Conservation (phyloP, 345 rosid genomes). For the Streptanthus diversifolius region DNA sequence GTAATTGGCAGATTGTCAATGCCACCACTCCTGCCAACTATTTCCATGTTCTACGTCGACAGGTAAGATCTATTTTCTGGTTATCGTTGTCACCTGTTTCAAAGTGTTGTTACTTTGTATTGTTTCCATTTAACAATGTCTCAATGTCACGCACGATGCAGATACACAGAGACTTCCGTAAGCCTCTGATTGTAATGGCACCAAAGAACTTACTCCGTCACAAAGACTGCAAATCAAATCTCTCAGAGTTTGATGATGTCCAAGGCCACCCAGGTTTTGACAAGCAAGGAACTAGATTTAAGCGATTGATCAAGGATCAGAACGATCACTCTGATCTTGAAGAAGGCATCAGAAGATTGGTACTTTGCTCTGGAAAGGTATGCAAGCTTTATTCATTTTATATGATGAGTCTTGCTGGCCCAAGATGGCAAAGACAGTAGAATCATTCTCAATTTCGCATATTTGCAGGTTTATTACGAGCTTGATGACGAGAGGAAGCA, state of each 20-base stretch:
- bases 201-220: slow-evolving; percentile 93
- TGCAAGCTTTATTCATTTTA: background rate
- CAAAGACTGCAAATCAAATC: slow-evolving; percentile 88
- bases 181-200: slow-evolving; percentile 82
- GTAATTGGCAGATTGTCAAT: slow-evolving; percentile 87
- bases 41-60: slow-evolving; percentile 79
- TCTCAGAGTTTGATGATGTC: slow-evolving; percentile 90
- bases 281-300: slow-evolving; percentile 94
- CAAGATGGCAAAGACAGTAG: background rate
- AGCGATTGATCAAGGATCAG: slow-evolving; percentile 87
- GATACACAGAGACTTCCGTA: slow-evolving; percentile 89
- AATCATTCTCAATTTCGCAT: background rate
- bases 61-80: slow-evolving; percentile 44
- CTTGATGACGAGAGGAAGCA: slow-evolving; percentile 65
- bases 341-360: slow-evolving; percentile 76
- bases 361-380: slow-evolving; percentile 96
- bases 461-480: slow-evolving; percentile 55
- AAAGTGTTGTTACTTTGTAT: background rate
- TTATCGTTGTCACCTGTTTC: background rate
- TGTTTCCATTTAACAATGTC: background rate
- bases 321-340: slow-evolving; percentile 77
- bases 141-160: slow-evolving; percentile 26
- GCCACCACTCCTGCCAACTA: slow-evolving; percentile 87
- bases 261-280: slow-evolving; percentile 96
- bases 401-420: slow-evolving; percentile 4